Base-by-base conservation (phyloP, 148 eudicot species). In the Oxyria digyna region DNA sequence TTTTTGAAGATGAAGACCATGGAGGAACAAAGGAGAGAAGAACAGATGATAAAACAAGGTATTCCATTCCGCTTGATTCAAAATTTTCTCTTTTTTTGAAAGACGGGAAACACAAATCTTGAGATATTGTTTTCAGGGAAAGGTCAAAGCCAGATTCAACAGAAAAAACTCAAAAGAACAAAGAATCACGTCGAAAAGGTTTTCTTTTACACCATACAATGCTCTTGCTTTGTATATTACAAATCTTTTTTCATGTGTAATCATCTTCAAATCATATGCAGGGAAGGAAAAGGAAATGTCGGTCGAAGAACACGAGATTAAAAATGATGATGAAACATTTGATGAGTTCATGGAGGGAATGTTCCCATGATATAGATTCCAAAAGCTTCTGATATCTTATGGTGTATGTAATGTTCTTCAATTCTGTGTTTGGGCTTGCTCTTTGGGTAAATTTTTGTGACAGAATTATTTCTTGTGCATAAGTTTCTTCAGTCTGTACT, bases 321-420 rank as follows among this genome's bases (percentile, higher is more conserved):
- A 67, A 64, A 77, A 74, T 3, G 88, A 78, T 13, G 83, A 81
- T 46, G 89, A 87, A 67, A 78, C 76, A 67, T 85, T 85, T 69
- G 89, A 87, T 45, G 96, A 84, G 77, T 89, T 78, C 77, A 74
- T 89, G 43, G 82, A 82, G 72, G 97, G 96, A 38, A 89, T 91
- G 97, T 91, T 91, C 71, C 97, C 85, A 68, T 74, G 31, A 31
- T 46, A 15, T 5, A 32, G 1, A 13, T 15, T 52, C 15, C 10
- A 7, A 24, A 23, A 9, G 27, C 23, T 7, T 52, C 14, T 23
- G 29, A 23, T 6, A 48, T 49, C 57, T 20, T 49, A 3, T 49
- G 3, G 5, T 20, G 1, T 20, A 6, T 20, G 57, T 45, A 45
- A 20, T 48, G 21, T n/a, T n/a, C n/a, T n/a, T n/a, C n/a, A n/a